Conservation (phyloP, 2,329 filamentous ascomycete genomes). For the Exophiala aquamarina region DNA sequence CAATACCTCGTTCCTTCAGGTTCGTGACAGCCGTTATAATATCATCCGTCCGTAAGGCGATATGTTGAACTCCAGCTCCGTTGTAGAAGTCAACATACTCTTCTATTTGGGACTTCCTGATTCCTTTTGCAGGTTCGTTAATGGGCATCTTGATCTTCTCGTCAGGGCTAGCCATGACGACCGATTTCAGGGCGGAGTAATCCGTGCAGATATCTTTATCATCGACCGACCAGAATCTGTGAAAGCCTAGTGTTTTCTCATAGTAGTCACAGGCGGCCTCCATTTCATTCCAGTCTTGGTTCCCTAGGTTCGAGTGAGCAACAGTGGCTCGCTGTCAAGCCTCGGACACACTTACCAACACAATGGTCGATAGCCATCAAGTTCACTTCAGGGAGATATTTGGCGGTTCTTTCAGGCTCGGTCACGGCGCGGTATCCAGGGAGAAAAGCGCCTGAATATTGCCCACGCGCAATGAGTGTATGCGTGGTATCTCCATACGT, state of each 20-base stretch:
- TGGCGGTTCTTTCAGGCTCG: slow-evolving; percentile 45
- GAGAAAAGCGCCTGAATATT: slow-evolving; percentile 75
- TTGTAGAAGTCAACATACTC: slow-evolving; percentile 90
- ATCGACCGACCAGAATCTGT: slow-evolving; percentile 96
- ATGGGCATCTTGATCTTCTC: slow-evolving; percentile 96
- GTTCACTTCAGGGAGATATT: slow-evolving; percentile 60
- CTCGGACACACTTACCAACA: slow-evolving; percentile 58
- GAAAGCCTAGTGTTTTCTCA: slow-evolving; percentile 85
- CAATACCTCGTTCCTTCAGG: slow-evolving; percentile 80
- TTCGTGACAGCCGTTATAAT: slow-evolving; percentile 77
- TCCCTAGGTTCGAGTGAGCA: slow-evolving; percentile 38
- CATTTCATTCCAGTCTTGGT: slow-evolving; percentile 95
- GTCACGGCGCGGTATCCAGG: slow-evolving; percentile 70
- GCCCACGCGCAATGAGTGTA: slow-evolving; percentile 73
- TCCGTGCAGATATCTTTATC: slow-evolving; percentile 91
- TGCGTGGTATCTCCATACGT: slow-evolving; percentile 97
- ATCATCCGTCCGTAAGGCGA: slow-evolving; percentile 77
- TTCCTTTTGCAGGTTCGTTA: slow-evolving; percentile 89
- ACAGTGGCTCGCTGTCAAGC: neutral
- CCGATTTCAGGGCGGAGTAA: slow-evolving; percentile 81
- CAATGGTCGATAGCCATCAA: slow-evolving; percentile 88
- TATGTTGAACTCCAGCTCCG: slow-evolving; percentile 88
- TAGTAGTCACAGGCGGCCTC: slow-evolving; percentile 69
- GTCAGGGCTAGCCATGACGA: slow-evolving; percentile 87
- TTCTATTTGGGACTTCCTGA: slow-evolving; percentile 91